These are phyloP conservation scores for Symmetrospora coprosmae DNA, from an alignment of 768 basidiomycete genomes.

Conservation along the genomic window DNA sequence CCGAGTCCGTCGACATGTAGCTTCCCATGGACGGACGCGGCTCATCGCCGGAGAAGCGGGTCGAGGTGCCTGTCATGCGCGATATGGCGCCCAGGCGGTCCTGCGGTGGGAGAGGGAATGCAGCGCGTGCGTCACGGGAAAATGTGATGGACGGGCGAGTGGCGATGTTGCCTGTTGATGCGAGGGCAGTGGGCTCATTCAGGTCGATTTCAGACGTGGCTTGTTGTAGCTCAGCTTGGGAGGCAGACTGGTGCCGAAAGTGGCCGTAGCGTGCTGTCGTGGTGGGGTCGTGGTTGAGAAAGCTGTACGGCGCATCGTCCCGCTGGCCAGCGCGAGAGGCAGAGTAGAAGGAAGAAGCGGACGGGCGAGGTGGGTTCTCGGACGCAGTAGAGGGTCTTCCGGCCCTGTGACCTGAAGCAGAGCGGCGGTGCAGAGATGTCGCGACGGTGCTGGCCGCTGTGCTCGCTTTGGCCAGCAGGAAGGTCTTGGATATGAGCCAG, in stretches of 20 bases:
- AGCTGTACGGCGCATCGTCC: constrained; percentile 2
- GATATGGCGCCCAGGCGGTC: constrained; percentile 7
- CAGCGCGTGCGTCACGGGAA: background rate
- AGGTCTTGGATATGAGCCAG: constrained; percentile 14
- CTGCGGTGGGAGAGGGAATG: background rate
- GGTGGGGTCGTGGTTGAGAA: constrained; percentile 14
- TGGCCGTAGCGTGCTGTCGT: background rate
- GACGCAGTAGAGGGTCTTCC: constrained; percentile 7
- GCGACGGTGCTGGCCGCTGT: constrained; percentile 13
- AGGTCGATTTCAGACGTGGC: background rate
- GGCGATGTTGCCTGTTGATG: background rate
- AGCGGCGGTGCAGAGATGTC: constrained; percentile 11
- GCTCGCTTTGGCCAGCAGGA: constrained; percentile 17
- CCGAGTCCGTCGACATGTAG: constrained; percentile 3
- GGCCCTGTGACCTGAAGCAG: background rate
- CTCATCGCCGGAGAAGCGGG: background rate
- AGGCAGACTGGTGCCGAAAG: constrained; percentile 3
- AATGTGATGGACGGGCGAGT: background rate
- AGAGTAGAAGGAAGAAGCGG: background rate
- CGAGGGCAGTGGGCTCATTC: background rate
- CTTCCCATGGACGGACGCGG: constrained; percentile 19
- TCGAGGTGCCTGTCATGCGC: constrained; percentile 1
- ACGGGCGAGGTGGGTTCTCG: background rate
- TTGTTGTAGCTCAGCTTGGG: constrained; percentile 6
- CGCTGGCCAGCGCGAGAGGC: background rate